Evolutionary conservation across 148 eudicot species (phyloP), one percentile per base, ranked within the genome.

Genomic region (Fagopyrum homotropicum): DNA sequence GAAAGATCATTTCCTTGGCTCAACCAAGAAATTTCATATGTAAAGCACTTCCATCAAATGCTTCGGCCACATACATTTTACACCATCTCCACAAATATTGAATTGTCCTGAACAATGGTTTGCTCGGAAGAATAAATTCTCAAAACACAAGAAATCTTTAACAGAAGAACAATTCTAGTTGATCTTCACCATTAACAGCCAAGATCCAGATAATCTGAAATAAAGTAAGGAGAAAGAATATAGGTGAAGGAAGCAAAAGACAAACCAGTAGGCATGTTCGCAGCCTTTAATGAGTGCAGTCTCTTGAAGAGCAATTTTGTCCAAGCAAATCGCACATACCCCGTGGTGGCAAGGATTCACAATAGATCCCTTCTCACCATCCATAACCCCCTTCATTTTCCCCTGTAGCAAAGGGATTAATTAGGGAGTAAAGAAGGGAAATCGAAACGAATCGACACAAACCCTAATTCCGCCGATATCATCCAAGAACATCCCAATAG

Each of bases 191-290:
- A 57, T 17, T 49, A 69, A 40, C 12, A 19, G 6, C 29, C 30
- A 55, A 48, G 47, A 72, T 48, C 45, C 11, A 72, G 59, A 49
- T 26, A 19, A 11, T 47, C 57, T 49, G 35, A n/a, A 72, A 48
- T 10, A 7, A 35, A 59, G 26, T 29, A 35, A 4, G 46, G 16
- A 8, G 14, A 35, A 4, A 35, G 5, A 12, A 22, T 22, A 64
- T 12, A 12, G 46, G 70, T 66, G 46, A 19, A 6, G 26, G 52
- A 48, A 22, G 40, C 45, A 73, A 54, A 56, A 75, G 86, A 95
- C 97, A 86, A 89, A 95, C 99, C 98, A 95, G 97, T 92, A 95
- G 74, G 96, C 92, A 76, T 95, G 99, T 86, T 95, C 98, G 97
- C 99, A 95, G 84, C 99, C 99, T 89, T 90, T 95, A 7, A 90